Conservation (phyloP, 305 asterid genomes). For the Withania somnifera region DNA sequence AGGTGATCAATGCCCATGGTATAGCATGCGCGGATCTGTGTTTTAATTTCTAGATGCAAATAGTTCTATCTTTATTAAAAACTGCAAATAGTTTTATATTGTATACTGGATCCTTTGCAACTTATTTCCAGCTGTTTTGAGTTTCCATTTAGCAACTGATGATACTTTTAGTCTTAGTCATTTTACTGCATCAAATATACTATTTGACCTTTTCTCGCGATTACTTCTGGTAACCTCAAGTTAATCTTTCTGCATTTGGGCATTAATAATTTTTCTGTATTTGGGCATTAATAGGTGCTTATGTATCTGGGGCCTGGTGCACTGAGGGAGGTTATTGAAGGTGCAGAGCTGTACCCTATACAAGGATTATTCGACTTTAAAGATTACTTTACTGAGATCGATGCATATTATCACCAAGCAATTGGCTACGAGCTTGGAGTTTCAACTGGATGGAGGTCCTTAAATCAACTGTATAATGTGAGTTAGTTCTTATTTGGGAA, state of each 20-base stretch:
- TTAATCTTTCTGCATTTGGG: not conserved
- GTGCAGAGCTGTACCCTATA: constrained; percentile 86
- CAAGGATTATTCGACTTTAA: constrained; percentile 69
- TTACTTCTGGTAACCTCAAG: not conserved
- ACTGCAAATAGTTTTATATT: not conserved
- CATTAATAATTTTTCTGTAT: constrained; percentile 10
- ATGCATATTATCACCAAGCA: constrained; percentile 70
- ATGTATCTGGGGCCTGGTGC: constrained; percentile 74
- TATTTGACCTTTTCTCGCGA: not conserved
- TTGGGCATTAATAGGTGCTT: constrained; percentile 51
- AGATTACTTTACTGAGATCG: constrained; percentile 60
- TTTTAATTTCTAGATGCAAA: no score
- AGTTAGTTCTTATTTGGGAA: constrained; percentile 13
- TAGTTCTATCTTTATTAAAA: no score
- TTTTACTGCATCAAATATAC: not conserved
- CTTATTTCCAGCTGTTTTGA: not conserved
- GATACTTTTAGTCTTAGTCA: not conserved
- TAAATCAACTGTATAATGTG: constrained; percentile 63
- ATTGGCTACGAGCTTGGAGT: constrained; percentile 79
- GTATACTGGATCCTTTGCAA: not conserved
- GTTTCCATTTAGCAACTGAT: not conserved
- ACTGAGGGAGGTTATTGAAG: constrained; percentile 63
- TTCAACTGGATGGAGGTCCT: constrained; percentile 91
- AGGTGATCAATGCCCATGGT: not conserved
- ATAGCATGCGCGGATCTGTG: not conserved